phyloP scores from a whole-genome alignment of 768 basidiomycete genomes.

The Kwoniella mangroviensis region DNA sequence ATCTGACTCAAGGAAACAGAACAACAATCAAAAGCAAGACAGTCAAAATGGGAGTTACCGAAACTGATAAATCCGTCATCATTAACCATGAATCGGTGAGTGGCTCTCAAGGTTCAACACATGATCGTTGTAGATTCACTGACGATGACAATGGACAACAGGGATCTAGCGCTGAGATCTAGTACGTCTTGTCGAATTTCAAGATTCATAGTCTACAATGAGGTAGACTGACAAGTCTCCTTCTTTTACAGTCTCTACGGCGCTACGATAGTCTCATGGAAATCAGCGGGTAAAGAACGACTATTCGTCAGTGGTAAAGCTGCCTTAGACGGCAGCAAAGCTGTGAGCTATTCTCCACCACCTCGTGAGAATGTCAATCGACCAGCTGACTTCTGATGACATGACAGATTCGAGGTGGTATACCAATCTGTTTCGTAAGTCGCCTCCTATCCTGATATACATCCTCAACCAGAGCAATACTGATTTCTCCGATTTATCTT shows the following conservation, averaged over 20 bases:
- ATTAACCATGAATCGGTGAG: conserved; percentile 45
- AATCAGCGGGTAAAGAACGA: conserved; percentile 65
- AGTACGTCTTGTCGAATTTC: conserved; percentile 27
- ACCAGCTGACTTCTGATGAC: background rate
- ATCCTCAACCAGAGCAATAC: too few relatives aligned
- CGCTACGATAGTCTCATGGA: conserved; percentile 88
- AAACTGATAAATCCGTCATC: conserved; percentile 42
- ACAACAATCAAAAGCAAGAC: background rate
- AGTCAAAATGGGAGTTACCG: conserved; percentile 44
- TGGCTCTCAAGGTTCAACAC: background rate
- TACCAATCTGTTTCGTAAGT: conserved; percentile 67
- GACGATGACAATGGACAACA: conserved; percentile 1
- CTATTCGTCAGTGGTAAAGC: conserved; percentile 84
- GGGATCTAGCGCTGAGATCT: conserved; percentile 49
- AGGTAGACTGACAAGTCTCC: background rate
- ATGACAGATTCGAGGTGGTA: conserved; percentile 59
- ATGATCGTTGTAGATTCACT: background rate
- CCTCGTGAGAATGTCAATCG: too few relatives aligned
- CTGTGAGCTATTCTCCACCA: conserved; percentile 62
- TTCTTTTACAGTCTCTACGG: conserved; percentile 66
- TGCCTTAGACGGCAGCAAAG: conserved; percentile 76
- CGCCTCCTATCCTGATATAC: background rate
- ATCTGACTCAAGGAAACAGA: background rate
- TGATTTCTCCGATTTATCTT: background rate
- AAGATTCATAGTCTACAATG: background rate